phyloP scores from a whole-genome alignment of 2,329 filamentous ascomycete species.

The Rhinocladiella similis region DNA sequence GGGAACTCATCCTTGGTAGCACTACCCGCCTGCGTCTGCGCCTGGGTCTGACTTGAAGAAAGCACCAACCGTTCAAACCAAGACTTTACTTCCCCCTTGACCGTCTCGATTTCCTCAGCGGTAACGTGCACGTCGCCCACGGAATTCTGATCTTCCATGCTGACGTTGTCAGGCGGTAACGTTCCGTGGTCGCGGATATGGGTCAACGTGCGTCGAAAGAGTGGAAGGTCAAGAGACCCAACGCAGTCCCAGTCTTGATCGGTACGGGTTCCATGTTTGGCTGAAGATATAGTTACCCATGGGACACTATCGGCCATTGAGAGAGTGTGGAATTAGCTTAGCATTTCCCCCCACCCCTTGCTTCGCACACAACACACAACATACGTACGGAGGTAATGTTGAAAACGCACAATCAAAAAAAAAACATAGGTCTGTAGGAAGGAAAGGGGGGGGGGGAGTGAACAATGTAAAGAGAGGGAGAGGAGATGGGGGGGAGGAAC shows the following conservation, averaged over 20 bases:
- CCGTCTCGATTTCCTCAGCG: slow-evolving; percentile 28
- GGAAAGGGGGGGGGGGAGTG: too few relatives aligned
- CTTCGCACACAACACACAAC: too few relatives aligned
- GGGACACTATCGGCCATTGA: slow-evolving; percentile 39
- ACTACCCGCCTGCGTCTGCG: neutral
- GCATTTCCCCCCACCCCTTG: too few relatives aligned
- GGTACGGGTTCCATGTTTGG: slow-evolving; percentile 39
- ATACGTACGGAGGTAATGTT: too few relatives aligned
- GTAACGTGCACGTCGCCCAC: slow-evolving; percentile 45
- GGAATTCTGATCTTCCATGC: slow-evolving; percentile 61
- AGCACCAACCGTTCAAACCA: slow-evolving; percentile 29
- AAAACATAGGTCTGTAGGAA: too few relatives aligned
- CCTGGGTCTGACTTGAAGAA: neutral
- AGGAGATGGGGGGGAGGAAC: neutral
- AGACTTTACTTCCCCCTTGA: slow-evolving; percentile 23
- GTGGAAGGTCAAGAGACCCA: slow-evolving; percentile 70
- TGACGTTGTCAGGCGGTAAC: slow-evolving; percentile 49
- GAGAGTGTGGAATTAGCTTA: neutral
- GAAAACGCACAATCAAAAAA: neutral
- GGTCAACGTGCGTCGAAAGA: slow-evolving; percentile 65
- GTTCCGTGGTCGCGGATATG: slow-evolving; percentile 69
- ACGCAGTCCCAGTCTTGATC: slow-evolving; percentile 92
- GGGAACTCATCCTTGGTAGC: neutral
- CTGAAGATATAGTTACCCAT: slow-evolving; percentile 48
- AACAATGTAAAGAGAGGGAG: too few relatives aligned